phyloP scores from a whole-genome alignment of 345 rosid genomes.

The Mangifera indica region DNA sequence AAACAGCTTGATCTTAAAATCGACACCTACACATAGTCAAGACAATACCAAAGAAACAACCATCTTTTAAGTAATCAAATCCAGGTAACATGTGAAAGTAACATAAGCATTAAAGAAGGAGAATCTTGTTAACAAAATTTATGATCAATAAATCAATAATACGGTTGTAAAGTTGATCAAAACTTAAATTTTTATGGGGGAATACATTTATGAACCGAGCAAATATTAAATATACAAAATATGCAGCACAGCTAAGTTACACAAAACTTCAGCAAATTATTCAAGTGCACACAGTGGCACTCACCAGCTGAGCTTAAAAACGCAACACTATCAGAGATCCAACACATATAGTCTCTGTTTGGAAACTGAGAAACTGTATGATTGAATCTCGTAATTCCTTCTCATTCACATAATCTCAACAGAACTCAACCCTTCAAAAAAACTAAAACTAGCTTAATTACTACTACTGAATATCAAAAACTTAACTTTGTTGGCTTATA shows the following conservation, averaged over 20 bases:
- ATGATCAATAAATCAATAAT: not conserved
- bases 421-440: not conserved
- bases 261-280: not conserved
- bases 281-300: not conserved
- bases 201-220: too few species aligned
- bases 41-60: not conserved
- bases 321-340: not conserved
- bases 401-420: not conserved
- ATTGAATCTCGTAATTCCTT: not conserved
- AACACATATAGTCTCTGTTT: not conserved
- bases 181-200: not conserved
- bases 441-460: not conserved
- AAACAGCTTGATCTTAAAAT: conserved; percentile 90
- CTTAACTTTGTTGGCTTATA: not conserved
- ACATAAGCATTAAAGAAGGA: not conserved
- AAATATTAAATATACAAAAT: not conserved
- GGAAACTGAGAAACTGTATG: not conserved
- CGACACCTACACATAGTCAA: conserved; percentile 61
- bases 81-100: not conserved
- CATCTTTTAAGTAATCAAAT: not conserved
- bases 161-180: not conserved
- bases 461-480: not conserved
- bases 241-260: not conserved
- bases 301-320: not conserved
- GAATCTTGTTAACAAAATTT: not conserved